phyloP scores from a whole-genome alignment of 192 early-diverging fungal genomes.

The Coemansia sp. region DNA sequence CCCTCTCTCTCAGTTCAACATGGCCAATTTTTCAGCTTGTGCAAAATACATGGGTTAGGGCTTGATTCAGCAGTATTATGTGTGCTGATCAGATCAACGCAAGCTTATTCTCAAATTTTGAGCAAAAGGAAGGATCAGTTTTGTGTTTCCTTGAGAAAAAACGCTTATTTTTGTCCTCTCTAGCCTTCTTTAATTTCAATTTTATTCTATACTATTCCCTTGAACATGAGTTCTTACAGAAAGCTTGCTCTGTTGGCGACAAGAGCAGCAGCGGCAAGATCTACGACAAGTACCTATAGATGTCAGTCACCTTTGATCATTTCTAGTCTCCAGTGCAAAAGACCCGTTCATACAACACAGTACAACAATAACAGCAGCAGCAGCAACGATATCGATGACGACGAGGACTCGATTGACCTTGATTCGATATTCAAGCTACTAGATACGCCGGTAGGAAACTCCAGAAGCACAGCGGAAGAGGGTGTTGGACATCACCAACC shows the following conservation, averaged over 20 bases:
- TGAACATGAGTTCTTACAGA: neutral
- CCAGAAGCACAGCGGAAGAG: neutral
- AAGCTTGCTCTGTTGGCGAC: neutral
- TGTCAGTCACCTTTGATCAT: neutral
- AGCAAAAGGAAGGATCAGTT: no score
- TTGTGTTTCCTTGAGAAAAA: no score
- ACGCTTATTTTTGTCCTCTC: no score
- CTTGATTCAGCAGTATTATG: no score
- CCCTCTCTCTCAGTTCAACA: no score
- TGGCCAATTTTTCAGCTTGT: no score
- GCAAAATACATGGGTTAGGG: no score
- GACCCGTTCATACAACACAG: neutral
- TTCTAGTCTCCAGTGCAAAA: neutral
- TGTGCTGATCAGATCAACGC: no score
- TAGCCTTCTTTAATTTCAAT: no score
- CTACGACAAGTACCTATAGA: neutral
- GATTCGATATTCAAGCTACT: constrained; percentile 36
- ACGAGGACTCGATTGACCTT: constrained; percentile 18
- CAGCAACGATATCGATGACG: constrained; percentile 16
- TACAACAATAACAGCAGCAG: neutral
- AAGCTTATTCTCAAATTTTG: no score
- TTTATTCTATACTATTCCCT: neutral
- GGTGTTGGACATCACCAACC: no score
- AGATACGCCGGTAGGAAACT: constrained; percentile 5
- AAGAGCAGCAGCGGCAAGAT: neutral